These are phyloP conservation scores for Sergeia podlipaevii DNA, from an alignment of 208 protist species.

Conservation along the genomic window DNA sequence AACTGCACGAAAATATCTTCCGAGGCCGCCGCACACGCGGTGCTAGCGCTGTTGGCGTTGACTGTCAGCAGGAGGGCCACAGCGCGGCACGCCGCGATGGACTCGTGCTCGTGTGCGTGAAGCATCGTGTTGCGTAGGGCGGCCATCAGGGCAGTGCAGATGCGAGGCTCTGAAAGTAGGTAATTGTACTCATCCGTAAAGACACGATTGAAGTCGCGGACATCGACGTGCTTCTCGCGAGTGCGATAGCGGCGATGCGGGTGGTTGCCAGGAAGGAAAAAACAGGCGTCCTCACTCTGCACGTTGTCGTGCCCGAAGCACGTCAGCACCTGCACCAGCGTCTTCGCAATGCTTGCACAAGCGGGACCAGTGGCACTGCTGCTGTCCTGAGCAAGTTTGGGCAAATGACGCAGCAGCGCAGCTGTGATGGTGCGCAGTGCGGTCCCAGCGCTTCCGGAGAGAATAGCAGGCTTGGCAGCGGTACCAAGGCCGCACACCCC, in stretches of 20 bases:
- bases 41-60: conserved; percentile 7
- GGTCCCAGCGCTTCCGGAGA: conserved; percentile 30
- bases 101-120: conserved; percentile 25
- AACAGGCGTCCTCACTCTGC: conserved; percentile 61
- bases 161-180: conserved; percentile 55
- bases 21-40: conserved; percentile 15
- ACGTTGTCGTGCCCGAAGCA: conserved; percentile 79
- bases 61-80: conserved; percentile 60
- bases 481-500: conserved; percentile 56
- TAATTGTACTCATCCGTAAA: conserved; percentile 25
- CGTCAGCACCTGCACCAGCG: conserved; percentile 60
- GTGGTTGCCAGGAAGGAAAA: conserved; percentile 29
- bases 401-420: conserved; percentile 45
- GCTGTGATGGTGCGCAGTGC: conserved; percentile 34
- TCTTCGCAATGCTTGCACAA: conserved; percentile 20
- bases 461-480: conserved; percentile 37
- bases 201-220: conserved; percentile 14
- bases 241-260: conserved; percentile 6
- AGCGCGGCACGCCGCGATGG: conserved; percentile 66
- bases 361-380: conserved; percentile 10
- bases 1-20: conserved; percentile 33
- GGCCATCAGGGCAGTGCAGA: conserved; percentile 23
- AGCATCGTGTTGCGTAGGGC: conserved; percentile 28
- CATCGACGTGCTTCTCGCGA: neutral
- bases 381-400: too few relatives aligned